Percentiles rank a stretch among this genome's conserved stretches.
These are phyloP conservation scores for Ascocoryne sarcoides DNA, from an alignment of 2,329 filamentous ascomycete species.

Conservation along the genomic window DNA sequence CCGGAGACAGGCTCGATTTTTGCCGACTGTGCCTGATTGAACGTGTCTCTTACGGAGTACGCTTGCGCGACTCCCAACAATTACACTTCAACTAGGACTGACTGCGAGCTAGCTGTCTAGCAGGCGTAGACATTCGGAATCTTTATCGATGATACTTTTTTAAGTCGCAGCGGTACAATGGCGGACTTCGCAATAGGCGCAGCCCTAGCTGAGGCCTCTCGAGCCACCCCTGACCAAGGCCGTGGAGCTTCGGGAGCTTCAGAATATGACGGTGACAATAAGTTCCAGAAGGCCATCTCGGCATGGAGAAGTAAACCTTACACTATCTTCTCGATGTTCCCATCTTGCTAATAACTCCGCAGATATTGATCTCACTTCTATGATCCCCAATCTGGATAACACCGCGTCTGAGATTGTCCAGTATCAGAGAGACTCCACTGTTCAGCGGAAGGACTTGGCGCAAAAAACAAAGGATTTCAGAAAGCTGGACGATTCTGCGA, in stretches of 20 bases:
- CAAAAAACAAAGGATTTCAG: constrained; percentile 98
- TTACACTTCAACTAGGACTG: neutral
- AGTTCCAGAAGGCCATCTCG: constrained; percentile 92
- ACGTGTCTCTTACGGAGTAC: constrained; percentile 1
- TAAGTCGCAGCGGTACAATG: constrained; percentile 17
- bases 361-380: constrained; percentile 80
- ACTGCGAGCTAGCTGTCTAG: constrained; percentile 1
- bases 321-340: constrained; percentile 2
- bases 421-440: constrained; percentile 89
- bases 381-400: constrained; percentile 79
- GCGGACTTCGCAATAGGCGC: constrained; percentile 24
- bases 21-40: constrained; percentile 2
- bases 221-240: constrained; percentile 8
- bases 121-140: constrained; percentile 3
- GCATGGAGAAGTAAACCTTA: constrained; percentile 76
- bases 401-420: constrained; percentile 92
- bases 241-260: constrained; percentile 9
- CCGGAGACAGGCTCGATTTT: neutral
- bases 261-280: constrained; percentile 59
- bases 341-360: constrained; percentile 14
- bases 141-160: constrained; percentile 13
- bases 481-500: constrained; percentile 82
- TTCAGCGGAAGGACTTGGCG: constrained; percentile 94
- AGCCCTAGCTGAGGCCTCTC: constrained; percentile 14
- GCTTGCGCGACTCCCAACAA: neutral